Percentiles rank a stretch among this genome's conserved stretches.
phyloP scores from a whole-genome alignment of 495 filamentous ascomycete species.

The Astrocystis sublimbata region DNA sequence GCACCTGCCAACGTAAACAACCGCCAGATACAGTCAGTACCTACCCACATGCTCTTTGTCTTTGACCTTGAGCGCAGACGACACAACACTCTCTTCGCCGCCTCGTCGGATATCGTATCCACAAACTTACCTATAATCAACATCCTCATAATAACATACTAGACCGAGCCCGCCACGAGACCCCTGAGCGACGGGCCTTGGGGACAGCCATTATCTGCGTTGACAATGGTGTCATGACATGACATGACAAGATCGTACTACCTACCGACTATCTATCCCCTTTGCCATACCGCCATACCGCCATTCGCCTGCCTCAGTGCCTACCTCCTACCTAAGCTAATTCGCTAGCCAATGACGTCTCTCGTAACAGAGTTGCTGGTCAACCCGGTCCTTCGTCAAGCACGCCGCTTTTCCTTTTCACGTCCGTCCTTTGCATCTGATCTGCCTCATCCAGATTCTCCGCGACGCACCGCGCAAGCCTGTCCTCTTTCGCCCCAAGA shows the following conservation, averaged over 20 bases:
- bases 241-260: neutral
- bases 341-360: conserved; percentile 62
- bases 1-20: too few species aligned
- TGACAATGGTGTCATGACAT: conserved; percentile 9
- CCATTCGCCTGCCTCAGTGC: too few species aligned
- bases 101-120: neutral
- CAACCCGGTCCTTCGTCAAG: conserved; percentile 74
- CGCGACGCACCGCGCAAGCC: conserved; percentile 12
- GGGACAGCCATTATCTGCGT: neutral
- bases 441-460: conserved; percentile 29
- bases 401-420: conserved; percentile 64
- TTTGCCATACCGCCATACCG: too few species aligned
- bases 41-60: too few species aligned
- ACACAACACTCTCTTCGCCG: neutral
- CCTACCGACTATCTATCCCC: too few species aligned
- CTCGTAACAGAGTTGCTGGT: conserved; percentile 73
- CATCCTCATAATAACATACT: too few species aligned
- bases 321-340: neutral
- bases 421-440: conserved; percentile 37
- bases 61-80: too few species aligned
- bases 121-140: neutral
- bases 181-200: neutral
- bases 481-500: conserved; percentile 23
- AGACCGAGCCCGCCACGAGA: neutral
- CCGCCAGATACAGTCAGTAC: too few species aligned